phyloP scores from a whole-genome alignment of 305 asterid genomes.

The Solanum chacoense region DNA sequence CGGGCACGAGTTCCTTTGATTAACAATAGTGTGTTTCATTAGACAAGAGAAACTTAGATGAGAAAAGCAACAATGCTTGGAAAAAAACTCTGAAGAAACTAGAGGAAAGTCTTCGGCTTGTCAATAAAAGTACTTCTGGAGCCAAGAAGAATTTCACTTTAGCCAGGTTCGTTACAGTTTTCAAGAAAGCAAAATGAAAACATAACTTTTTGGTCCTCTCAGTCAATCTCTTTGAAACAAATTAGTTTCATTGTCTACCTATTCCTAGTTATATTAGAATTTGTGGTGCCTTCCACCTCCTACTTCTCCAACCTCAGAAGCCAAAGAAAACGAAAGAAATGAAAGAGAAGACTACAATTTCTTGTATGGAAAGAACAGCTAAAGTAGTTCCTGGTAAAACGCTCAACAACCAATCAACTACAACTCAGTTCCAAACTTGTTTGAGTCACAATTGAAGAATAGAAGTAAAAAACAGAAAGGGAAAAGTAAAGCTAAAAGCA shows the following conservation, averaged over 20 bases:
- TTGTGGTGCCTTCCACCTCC: not conserved
- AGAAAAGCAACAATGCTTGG: not conserved
- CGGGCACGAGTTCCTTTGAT: not conserved
- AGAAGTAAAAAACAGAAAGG: not conserved
- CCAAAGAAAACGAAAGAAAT: not conserved
- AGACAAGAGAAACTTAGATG: not conserved
- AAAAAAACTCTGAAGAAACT: not conserved
- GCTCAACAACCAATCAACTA: not conserved
- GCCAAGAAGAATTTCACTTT: not conserved
- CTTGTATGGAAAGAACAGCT: not conserved
- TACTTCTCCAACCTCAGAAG: not conserved
- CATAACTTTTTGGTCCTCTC: not conserved
- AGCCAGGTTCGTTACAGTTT: not conserved
- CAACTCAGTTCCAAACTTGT: not conserved
- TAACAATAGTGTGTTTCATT: not conserved
- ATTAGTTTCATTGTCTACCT: not conserved
- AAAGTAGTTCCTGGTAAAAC: not conserved
- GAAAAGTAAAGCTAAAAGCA: not conserved
- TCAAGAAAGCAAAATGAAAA: not conserved
- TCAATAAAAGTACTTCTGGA: not conserved
- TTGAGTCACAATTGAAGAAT: not conserved
- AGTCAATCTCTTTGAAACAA: not conserved
- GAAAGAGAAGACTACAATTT: not conserved
- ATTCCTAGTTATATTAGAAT: not conserved
- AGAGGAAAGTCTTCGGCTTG: not conserved